Evolutionary conservation across 805 yeast genomes (phyloP).

Genomic region (Tetrapisispora phaffii): DNA sequence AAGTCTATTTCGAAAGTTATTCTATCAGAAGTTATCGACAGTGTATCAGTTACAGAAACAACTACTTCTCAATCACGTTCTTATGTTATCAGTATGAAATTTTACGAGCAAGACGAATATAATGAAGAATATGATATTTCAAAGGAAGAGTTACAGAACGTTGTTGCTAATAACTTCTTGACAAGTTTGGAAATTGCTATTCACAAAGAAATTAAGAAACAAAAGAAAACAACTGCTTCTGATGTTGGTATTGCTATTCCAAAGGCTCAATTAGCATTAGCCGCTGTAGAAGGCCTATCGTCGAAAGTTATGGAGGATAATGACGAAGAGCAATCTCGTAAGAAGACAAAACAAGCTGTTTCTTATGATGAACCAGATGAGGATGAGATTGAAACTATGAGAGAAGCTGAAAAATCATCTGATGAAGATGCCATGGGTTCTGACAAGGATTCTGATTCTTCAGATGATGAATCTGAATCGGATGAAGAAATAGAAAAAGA

Average conservation of each 20-base stretch:
- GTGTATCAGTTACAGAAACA: conserved; percentile 78
- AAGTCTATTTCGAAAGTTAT: conserved; percentile 77
- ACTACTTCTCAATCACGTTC: conserved; percentile 53
- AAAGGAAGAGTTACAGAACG: conserved; percentile 64
- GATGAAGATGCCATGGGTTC: conserved; percentile 49
- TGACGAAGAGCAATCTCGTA: conserved; percentile 48
- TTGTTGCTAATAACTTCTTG: conserved; percentile 58
- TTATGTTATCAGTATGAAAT: conserved; percentile 62
- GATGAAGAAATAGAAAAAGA: conserved; percentile 26
- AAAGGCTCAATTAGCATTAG: conserved; percentile 39
- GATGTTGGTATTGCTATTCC: conserved; percentile 66
- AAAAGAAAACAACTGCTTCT: conserved; percentile 50
- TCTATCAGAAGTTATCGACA: conserved; percentile 81
- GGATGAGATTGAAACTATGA: conserved; percentile 85
- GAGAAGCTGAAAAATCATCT: conserved; percentile 67
- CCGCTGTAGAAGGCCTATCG: conserved; percentile 27
- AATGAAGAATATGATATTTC: conserved; percentile 81
- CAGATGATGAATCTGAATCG: conserved; percentile 35
- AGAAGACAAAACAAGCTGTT: conserved; percentile 71
- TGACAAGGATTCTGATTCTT: conserved; percentile 35
- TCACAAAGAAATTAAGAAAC: conserved; percentile 72
- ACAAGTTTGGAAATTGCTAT: conserved; percentile 61
- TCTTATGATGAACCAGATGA: conserved; percentile 94
- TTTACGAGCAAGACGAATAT: conserved; percentile 71
- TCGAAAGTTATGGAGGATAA: conserved; percentile 36